phyloP scores from a whole-genome alignment of 2,329 filamentous ascomycete genomes.

The Periglandula ipomoeae region DNA sequence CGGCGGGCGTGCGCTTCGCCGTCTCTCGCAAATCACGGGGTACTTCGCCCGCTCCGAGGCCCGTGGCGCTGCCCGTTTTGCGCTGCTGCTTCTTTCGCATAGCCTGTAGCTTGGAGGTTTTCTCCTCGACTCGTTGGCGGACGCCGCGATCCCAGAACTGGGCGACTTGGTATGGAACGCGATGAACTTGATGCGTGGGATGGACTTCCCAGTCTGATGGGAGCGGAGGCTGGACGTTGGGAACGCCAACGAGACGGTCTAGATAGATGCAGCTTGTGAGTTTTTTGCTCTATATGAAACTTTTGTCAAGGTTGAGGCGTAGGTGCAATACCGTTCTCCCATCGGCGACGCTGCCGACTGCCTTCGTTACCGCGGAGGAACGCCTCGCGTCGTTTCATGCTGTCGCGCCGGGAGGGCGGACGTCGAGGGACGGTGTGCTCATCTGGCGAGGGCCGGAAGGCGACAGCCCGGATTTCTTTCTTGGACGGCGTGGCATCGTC shows the following conservation, averaged over 20 bases:
- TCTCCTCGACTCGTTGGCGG: constrained; percentile 41
- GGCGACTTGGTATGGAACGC: constrained; percentile 83
- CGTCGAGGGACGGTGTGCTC: constrained; percentile 30
- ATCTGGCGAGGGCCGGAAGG: constrained; percentile 14
- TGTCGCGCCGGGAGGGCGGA: constrained; percentile 43
- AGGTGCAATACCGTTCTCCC: constrained; percentile 71
- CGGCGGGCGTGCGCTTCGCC: constrained; percentile 70
- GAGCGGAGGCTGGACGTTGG: constrained; percentile 73
- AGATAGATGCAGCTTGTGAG: constrained; percentile 5
- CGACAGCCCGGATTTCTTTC: constrained; percentile 12
- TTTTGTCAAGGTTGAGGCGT: no score
- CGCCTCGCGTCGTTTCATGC: constrained; percentile 56
- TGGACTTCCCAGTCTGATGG: constrained; percentile 75
- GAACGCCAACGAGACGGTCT: constrained; percentile 84
- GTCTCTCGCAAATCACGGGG: constrained; percentile 72
- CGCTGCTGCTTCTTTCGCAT: constrained; percentile 38
- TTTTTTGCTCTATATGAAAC: no score
- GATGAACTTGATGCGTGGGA: constrained; percentile 69
- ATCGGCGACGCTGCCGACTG: constrained; percentile 73
- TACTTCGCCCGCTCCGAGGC: constrained; percentile 46
- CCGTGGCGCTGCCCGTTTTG: constrained; percentile 30
- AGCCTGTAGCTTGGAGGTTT: constrained; percentile 29
- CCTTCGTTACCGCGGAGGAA: constrained; percentile 86
- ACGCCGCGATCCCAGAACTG: constrained; percentile 64
- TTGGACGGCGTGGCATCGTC: constrained; percentile 39